Percentiles rank a stretch among this genome's conserved stretches.
Conservation (phyloP, 768 basidiomycete genomes). For the Tulasnella sp. region DNA sequence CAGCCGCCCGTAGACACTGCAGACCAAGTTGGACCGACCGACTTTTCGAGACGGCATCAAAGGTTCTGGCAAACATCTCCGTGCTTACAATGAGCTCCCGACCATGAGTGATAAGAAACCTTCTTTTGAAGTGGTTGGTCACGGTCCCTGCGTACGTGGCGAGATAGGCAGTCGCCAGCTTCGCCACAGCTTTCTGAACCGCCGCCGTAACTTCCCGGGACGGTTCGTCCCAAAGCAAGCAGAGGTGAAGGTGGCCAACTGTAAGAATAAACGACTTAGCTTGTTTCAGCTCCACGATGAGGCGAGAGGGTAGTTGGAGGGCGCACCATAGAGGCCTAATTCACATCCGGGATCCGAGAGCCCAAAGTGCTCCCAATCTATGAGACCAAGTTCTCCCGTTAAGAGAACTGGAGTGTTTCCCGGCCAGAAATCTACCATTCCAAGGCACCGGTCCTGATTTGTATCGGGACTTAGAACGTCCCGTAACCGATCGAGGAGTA, state of each 20-base stretch:
- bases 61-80: not conserved
- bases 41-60: not conserved
- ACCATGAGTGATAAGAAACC: not conserved
- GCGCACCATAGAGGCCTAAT: not conserved
- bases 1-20: not conserved
- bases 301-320: not conserved
- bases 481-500: not conserved
- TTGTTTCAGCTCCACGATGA: not conserved
- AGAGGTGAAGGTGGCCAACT: not conserved
- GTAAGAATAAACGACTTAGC: not conserved
- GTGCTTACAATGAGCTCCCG: not conserved
- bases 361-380: slow-evolving; percentile 3
- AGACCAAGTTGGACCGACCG: not conserved
- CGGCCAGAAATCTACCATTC: slow-evolving; percentile 3
- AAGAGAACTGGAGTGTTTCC: not conserved
- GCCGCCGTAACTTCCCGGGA: not conserved
- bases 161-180: not conserved
- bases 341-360: not conserved
- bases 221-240: not conserved
- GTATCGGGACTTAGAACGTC: not conserved
- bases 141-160: not conserved
- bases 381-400: not conserved
- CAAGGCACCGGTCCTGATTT: not conserved
- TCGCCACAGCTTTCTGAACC: not conserved
- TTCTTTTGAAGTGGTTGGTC: not conserved